Percentiles rank a stretch among this genome's conserved stretches.
These are phyloP conservation scores for Ascomycota sp. DNA, from an alignment of 2,329 filamentous ascomycete genomes.

Conservation along the genomic window DNA sequence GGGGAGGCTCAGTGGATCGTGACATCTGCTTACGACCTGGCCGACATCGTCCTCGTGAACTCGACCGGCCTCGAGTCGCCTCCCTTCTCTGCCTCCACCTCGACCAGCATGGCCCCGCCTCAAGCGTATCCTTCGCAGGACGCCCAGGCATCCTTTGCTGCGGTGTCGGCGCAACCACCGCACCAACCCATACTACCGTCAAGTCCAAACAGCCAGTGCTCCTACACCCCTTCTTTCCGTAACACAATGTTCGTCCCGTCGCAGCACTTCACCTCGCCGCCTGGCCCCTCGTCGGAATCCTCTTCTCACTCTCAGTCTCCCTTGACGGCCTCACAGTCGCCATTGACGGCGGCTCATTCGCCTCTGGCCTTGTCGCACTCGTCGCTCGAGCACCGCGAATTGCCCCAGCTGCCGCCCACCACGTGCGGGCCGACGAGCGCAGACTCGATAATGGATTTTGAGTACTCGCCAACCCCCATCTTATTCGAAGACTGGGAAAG, in stretches of 20 bases:
- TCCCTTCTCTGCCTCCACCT: constrained; percentile 8
- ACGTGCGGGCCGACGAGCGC: constrained; percentile 5
- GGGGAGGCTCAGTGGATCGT: constrained; percentile 37
- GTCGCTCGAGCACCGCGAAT: constrained; percentile 15
- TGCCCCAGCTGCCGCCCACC: constrained; percentile 13
- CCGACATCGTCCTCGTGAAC: constrained; percentile 23
- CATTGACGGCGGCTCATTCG: constrained; percentile 8
- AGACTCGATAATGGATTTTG: constrained; percentile 21
- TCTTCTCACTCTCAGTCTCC: constrained; percentile 13
- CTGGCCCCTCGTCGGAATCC: constrained; percentile 13
- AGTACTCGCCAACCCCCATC: constrained; percentile 17
- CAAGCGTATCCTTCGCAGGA: constrained; percentile 9
- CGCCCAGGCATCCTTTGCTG: constrained; percentile 10
- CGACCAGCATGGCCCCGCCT: constrained; percentile 6
- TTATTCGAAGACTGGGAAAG: constrained; percentile 22
- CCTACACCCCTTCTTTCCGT: constrained; percentile 11
- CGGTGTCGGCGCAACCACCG: constrained; percentile 13
- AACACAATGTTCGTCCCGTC: constrained; percentile 13
- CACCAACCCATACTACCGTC: constrained; percentile 7
- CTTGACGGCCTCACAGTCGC: constrained; percentile 10
- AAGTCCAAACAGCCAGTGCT: constrained; percentile 6
- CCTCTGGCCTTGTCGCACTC: constrained; percentile 9
- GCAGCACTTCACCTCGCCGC: constrained; percentile 9
- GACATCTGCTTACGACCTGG: constrained; percentile 35
- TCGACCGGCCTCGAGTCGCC: constrained; percentile 12